Conservation (phyloP, 75 land plant genomes). For the Isoetes taiwanensis region DNA sequence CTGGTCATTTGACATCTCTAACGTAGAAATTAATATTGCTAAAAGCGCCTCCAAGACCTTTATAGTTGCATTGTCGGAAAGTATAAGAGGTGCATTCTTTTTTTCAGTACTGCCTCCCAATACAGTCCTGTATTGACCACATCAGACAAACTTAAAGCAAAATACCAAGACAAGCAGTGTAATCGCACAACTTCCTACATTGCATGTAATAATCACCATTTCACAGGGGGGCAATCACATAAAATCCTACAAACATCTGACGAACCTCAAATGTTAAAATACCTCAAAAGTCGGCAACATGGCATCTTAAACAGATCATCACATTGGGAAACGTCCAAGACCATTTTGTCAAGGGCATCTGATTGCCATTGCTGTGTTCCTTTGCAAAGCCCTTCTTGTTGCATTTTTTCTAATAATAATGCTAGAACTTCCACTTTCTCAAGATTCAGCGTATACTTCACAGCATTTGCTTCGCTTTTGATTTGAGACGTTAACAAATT, state of each 20-base stretch:
- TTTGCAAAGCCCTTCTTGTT: constrained; percentile 11
- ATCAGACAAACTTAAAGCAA: constrained; percentile 2
- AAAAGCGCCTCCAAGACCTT: constrained; percentile 33
- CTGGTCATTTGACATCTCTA: no score
- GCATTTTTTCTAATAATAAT: constrained; percentile 46
- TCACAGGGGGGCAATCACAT: not conserved
- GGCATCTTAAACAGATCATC: constrained; percentile 19
- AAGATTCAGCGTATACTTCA: not conserved
- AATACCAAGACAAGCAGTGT: no score
- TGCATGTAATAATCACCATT: no score
- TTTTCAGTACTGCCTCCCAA: constrained; percentile 37
- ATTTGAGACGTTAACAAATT: constrained; percentile 14
- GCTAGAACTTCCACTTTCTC: constrained; percentile 29
- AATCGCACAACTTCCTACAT: no score
- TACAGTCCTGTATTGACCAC: constrained; percentile 31
- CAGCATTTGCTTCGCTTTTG: not conserved
- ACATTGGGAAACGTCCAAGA: constrained; percentile 42
- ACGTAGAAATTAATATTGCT: no score
- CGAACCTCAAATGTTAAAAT: constrained; percentile 2
- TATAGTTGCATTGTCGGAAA: constrained; percentile 34
- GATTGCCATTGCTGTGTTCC: not conserved
- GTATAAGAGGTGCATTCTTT: constrained; percentile 20
- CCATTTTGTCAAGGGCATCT: constrained; percentile 9
- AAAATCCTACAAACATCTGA: not conserved
- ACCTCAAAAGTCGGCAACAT: constrained; percentile 47